These are phyloP conservation scores for Diaporthe caulivora DNA, from an alignment of 2,329 filamentous ascomycete species.

Conservation along the genomic window DNA sequence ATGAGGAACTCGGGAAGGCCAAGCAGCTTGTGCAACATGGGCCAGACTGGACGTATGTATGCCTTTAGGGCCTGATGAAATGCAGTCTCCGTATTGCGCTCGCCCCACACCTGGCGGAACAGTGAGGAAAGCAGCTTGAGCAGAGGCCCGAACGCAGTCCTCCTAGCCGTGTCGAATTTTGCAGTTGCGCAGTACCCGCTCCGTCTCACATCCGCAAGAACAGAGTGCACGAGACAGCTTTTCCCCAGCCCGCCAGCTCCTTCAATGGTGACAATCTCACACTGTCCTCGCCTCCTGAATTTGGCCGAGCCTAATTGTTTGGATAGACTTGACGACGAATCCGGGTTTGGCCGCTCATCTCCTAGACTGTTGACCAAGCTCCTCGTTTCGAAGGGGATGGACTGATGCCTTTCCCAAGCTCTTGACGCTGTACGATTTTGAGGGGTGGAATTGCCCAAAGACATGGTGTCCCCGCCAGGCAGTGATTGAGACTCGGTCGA, in stretches of 20 bases:
- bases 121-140: slow-evolving; percentile 75
- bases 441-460: slow-evolving; percentile 58
- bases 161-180: slow-evolving; percentile 73
- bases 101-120: slow-evolving; percentile 76
- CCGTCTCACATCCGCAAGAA: slow-evolving; percentile 70
- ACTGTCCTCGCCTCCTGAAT: slow-evolving; percentile 72
- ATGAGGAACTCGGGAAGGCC: slow-evolving; percentile 78
- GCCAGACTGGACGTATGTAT: slow-evolving; percentile 74
- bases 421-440: slow-evolving; percentile 54
- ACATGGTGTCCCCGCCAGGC: slow-evolving; percentile 59
- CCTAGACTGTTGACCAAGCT: slow-evolving; percentile 58
- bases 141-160: slow-evolving; percentile 72
- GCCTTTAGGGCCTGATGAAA: slow-evolving; percentile 73
- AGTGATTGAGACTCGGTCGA: slow-evolving; percentile 53
- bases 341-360: slow-evolving; percentile 57
- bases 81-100: slow-evolving; percentile 73
- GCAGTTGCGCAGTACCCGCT: slow-evolving; percentile 75
- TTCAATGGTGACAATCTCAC: slow-evolving; percentile 72
- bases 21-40: slow-evolving; percentile 71
- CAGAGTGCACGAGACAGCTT: slow-evolving; percentile 73
- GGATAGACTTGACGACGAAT: slow-evolving; percentile 64
- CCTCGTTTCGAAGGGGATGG: slow-evolving; percentile 62
- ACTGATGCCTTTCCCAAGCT: slow-evolving; percentile 66
- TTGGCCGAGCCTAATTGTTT: slow-evolving; percentile 68
- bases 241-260: slow-evolving; percentile 75